phyloP scores from a whole-genome alignment of 192 early-diverging fungal species.

The Backusella liffmaniae region DNA sequence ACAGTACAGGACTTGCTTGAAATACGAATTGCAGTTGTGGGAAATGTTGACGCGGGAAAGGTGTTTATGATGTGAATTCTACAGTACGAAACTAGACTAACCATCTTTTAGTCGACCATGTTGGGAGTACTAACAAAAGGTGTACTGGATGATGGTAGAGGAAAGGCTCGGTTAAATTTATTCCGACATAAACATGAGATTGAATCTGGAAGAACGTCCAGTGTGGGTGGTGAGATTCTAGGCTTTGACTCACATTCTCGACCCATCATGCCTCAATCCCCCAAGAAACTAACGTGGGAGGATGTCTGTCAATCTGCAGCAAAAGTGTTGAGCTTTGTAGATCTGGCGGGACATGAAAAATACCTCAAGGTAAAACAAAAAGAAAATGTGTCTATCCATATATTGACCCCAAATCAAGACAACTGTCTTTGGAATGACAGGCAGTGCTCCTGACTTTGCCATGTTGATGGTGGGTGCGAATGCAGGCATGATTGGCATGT shows the following conservation, averaged over 20 bases:
- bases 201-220: constrained; percentile 87
- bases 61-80: constrained; percentile 10
- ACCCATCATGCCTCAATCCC: constrained; percentile 41
- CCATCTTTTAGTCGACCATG: constrained; percentile 59
- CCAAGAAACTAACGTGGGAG: constrained; percentile 78
- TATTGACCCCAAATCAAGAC: constrained; percentile 39
- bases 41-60: constrained; percentile 89
- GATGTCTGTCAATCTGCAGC: constrained; percentile 73
- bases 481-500: constrained; percentile 91
- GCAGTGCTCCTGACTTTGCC: constrained; percentile 86
- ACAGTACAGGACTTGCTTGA: constrained; percentile 84
- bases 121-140: constrained; percentile 91
- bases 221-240: constrained; percentile 87
- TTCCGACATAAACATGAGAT: constrained; percentile 91
- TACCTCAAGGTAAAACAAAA: constrained; percentile 69
- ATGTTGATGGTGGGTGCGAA: constrained; percentile 89
- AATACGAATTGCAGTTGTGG: constrained; percentile 84
- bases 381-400: not conserved
- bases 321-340: constrained; percentile 72
- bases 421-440: constrained; percentile 94
- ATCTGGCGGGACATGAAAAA: constrained; percentile 91
- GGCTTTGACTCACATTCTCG: constrained; percentile 77
- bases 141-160: constrained; percentile 89
- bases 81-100: too few species aligned
- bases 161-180: constrained; percentile 85